Evolutionary conservation across 495 filamentous ascomycete species (phyloP).

Genomic region (Trichodelitschia bisporula): DNA sequence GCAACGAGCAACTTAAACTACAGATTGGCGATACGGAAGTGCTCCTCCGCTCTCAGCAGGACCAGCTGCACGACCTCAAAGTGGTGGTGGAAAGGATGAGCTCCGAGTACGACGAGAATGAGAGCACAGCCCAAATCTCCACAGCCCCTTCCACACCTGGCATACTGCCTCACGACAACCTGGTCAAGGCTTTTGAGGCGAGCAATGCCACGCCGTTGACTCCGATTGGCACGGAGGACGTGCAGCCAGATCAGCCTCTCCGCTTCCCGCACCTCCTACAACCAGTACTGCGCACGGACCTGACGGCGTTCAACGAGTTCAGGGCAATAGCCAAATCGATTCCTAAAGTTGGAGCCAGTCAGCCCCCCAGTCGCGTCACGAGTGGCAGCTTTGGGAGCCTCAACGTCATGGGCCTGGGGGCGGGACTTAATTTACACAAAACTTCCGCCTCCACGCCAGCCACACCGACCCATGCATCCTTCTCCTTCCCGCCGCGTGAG

Average conservation of each 20-base stretch:
- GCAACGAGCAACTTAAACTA: slow-evolving; percentile 47
- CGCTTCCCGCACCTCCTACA: slow-evolving; percentile 64
- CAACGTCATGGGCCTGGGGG: slow-evolving; percentile 20
- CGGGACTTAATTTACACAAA: slow-evolving; percentile 4
- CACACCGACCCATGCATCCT: slow-evolving; percentile 7
- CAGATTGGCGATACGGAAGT: slow-evolving; percentile 65
- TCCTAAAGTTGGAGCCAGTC: slow-evolving; percentile 31
- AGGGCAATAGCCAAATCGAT: slow-evolving; percentile 42
- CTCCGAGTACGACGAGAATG: slow-evolving; percentile 41
- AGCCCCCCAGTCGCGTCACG: slow-evolving; percentile 33
- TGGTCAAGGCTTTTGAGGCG: slow-evolving; percentile 21
- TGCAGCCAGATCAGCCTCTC: slow-evolving; percentile 57
- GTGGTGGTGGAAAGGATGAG: slow-evolving; percentile 72
- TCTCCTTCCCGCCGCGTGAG: slow-evolving; percentile 9
- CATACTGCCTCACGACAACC: slow-evolving; percentile 14
- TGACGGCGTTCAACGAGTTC: slow-evolving; percentile 66
- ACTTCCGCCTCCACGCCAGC: slow-evolving; percentile 9
- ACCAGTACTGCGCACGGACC: slow-evolving; percentile 59
- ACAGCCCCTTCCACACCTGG: slow-evolving; percentile 47
- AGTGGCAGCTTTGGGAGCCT: slow-evolving; percentile 44
- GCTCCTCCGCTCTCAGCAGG: slow-evolving; percentile 72
- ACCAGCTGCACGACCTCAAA: slow-evolving; percentile 81
- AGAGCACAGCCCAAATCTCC: slow-evolving; percentile 27
- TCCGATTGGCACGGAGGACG: slow-evolving; percentile 24
- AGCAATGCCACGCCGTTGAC: slow-evolving; percentile 21